phyloP scores from a whole-genome alignment of 73 alveolate genomes.

The Paramecium primaurelia region DNA sequence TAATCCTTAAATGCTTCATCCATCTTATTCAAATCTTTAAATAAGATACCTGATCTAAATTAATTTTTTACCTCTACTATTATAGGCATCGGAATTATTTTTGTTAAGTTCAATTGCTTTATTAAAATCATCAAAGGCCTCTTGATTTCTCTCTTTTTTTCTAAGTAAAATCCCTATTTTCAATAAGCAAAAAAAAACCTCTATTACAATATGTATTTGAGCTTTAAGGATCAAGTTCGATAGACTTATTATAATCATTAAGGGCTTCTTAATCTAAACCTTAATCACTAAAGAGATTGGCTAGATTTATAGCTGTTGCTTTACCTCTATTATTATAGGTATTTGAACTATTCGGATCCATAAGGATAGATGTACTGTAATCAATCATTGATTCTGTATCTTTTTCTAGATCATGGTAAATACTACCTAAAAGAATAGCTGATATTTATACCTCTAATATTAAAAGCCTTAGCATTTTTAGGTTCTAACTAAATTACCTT shows the following conservation, averaged over 20 bases:
- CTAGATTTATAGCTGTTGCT: background rate
- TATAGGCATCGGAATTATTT: background rate
- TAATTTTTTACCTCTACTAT: background rate
- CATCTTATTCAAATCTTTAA: background rate
- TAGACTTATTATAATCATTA: background rate
- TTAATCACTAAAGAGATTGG: background rate
- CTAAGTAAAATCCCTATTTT: background rate
- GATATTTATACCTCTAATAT: background rate
- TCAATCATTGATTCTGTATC: background rate
- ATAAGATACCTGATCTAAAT: background rate
- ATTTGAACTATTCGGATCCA: background rate
- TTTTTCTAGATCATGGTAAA: background rate
- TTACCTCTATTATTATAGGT: background rate
- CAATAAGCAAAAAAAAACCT: background rate
- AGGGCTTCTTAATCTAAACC: background rate
- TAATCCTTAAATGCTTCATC: background rate
- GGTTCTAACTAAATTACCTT: background rate
- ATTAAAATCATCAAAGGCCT: background rate
- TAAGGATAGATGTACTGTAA: background rate
- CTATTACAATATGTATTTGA: background rate
- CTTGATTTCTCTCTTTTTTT: background rate
- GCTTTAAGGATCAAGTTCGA: background rate
- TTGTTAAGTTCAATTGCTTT: background rate
- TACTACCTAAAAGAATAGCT: background rate
- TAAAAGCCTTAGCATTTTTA: background rate